These are phyloP conservation scores for Cadophora sp. DNA, from an alignment of 2,329 filamentous ascomycete species.

Conservation along the genomic window DNA sequence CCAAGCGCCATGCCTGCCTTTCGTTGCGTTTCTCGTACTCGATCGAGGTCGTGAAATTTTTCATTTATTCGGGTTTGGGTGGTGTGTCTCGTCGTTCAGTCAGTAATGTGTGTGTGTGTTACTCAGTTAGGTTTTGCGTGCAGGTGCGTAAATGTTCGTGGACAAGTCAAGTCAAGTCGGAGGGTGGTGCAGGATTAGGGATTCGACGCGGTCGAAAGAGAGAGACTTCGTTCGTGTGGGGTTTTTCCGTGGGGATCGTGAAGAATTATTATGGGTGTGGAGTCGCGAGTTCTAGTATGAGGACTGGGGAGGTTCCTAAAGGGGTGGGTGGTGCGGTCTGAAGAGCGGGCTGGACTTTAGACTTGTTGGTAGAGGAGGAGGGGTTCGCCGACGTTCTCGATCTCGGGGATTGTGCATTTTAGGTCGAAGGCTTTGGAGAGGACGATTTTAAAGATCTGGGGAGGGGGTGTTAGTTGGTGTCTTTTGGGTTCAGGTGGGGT, in stretches of 20 bases:
- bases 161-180: background rate
- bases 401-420: conserved; percentile 98
- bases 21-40: background rate
- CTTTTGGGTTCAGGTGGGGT: background rate
- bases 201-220: too few relatives aligned
- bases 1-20: background rate
- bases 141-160: conserved; percentile 3
- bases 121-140: background rate
- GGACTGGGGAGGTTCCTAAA: background rate
- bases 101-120: background rate
- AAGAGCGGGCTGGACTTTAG: conserved; percentile 22
- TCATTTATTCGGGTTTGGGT: background rate
- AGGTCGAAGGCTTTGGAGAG: conserved; percentile 98
- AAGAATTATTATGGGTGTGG: conserved; percentile 1
- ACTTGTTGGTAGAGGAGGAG: conserved; percentile 84
- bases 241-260: conserved; percentile 5
- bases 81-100: background rate
- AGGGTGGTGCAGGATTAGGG: too few relatives aligned
- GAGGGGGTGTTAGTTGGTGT: conserved; percentile 18
- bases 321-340: background rate
- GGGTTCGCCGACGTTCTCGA: conserved; percentile 97
- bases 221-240: background rate
- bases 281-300: background rate
- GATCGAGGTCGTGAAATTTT: background rate
- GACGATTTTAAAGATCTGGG: conserved; percentile 98